These are phyloP conservation scores for Exophiala lecanii-corni DNA, from an alignment of 2,329 filamentous ascomycete species.

Conservation along the genomic window DNA sequence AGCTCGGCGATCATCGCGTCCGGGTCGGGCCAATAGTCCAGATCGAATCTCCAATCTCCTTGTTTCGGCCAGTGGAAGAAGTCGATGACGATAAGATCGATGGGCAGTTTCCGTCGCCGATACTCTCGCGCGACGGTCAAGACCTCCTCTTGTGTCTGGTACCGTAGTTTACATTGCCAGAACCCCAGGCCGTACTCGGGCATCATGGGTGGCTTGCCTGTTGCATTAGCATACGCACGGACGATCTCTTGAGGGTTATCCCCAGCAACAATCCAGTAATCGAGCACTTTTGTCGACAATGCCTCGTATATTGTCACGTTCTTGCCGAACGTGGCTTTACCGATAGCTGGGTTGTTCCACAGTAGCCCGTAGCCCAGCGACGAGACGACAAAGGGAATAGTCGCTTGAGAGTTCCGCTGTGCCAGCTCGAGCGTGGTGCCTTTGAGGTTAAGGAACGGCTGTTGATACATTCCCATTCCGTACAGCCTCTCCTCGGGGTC, in stretches of 20 bases:
- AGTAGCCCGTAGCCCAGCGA: constrained; percentile 58
- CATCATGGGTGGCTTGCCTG: constrained; percentile 61
- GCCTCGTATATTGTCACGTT: constrained; percentile 60
- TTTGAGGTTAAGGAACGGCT: constrained; percentile 58
- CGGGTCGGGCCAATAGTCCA: constrained; percentile 60
- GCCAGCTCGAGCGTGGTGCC: constrained; percentile 59
- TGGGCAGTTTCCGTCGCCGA: constrained; percentile 49
- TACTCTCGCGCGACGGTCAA: constrained; percentile 58
- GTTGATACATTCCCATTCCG: constrained; percentile 66
- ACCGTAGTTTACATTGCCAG: constrained; percentile 64
- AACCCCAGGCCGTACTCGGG: constrained; percentile 64
- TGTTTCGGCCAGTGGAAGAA: constrained; percentile 65
- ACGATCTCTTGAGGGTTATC: constrained; percentile 53
- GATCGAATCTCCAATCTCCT: constrained; percentile 64
- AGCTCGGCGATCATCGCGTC: constrained; percentile 61
- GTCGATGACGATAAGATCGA: constrained; percentile 63
- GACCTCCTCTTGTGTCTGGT: constrained; percentile 61
- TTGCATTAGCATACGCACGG: constrained; percentile 51
- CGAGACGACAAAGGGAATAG: constrained; percentile 58
- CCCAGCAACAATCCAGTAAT: constrained; percentile 61
- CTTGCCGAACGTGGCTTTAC: constrained; percentile 56
- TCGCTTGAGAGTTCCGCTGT: constrained; percentile 62
- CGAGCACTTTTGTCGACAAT: constrained; percentile 51
- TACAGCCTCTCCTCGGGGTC: constrained; percentile 55
- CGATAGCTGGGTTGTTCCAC: constrained; percentile 62